Evolutionary conservation across 345 rosid genomes (phyloP).

Genomic region (Corymbia maculata): DNA sequence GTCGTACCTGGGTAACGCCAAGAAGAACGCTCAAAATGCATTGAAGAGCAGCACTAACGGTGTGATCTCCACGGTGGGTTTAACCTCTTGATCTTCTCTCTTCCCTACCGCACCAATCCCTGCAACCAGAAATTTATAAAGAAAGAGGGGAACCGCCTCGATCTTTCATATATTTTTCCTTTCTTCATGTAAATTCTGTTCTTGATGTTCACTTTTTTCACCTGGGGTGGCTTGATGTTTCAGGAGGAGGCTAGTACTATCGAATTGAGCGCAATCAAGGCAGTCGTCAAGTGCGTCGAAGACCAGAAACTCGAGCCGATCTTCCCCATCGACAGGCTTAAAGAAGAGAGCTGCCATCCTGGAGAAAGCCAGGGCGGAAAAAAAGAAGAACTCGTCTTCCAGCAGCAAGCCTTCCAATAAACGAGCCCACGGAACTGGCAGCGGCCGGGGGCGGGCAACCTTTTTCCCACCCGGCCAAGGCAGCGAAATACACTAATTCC

Average conservation of each 20-base stretch:
- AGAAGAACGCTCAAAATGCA: conserved; percentile 20
- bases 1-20: conserved; percentile 30
- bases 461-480: conserved; percentile 31
- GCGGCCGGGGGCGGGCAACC: conserved; percentile 17
- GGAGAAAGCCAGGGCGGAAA: conserved; percentile 33
- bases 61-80: conserved; percentile 21
- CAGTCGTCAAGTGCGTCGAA: conserved; percentile 47
- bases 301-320: conserved; percentile 48
- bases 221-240: not conserved
- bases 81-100: not conserved
- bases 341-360: conserved; percentile 30
- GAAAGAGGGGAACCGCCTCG: not conserved
- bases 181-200: not conserved
- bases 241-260: conserved; percentile 41
- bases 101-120: not conserved
- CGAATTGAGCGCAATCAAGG: conserved; percentile 41
- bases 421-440: conserved; percentile 15
- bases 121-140: not conserved
- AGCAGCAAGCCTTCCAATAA: conserved; percentile 29
- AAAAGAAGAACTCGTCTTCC: conserved; percentile 27
- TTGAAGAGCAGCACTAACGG: conserved; percentile 27
- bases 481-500: conserved; percentile 24
- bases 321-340: conserved; percentile 25
- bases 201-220: not conserved
- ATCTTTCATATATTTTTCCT: not conserved